phyloP scores from a whole-genome alignment of 495 filamentous ascomycete genomes.

The Talaromyces ruber region DNA sequence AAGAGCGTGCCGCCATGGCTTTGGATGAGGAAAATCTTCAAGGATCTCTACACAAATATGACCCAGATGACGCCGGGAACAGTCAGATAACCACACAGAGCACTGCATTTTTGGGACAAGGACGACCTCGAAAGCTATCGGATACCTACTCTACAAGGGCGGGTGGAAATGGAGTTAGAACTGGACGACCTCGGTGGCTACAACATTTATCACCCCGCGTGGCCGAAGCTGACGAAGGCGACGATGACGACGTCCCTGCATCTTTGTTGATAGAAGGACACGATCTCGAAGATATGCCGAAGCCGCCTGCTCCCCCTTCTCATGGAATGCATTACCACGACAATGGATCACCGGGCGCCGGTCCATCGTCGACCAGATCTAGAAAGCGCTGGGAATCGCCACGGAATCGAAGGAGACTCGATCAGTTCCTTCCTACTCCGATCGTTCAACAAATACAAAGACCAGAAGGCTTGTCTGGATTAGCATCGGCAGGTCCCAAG shows the following conservation, averaged over 20 bases:
- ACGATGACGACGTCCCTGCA: slow-evolving; percentile 82
- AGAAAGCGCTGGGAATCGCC: slow-evolving; percentile 60
- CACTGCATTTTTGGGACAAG: slow-evolving; percentile 27
- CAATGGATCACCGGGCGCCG: slow-evolving; percentile 31
- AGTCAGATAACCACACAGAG: slow-evolving; percentile 54
- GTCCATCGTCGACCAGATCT: slow-evolving; percentile 42
- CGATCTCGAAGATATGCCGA: slow-evolving; percentile 27
- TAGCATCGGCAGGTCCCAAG: slow-evolving; percentile 55
- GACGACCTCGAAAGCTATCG: slow-evolving; percentile 9
- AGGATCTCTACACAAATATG: slow-evolving; percentile 59
- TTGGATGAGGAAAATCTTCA: slow-evolving; percentile 62
- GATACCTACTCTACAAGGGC: slow-evolving; percentile 10
- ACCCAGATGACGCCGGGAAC: slow-evolving; percentile 59
- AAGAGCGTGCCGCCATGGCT: slow-evolving; percentile 58
- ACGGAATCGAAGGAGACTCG: slow-evolving; percentile 52
- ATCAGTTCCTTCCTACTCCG: slow-evolving; percentile 17
- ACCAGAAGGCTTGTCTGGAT: slow-evolving; percentile 16
- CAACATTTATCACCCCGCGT: slow-evolving; percentile 19
- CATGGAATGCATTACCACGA: slow-evolving; percentile 21
- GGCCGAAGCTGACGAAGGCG: slow-evolving; percentile 54
- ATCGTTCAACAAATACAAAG: slow-evolving; percentile 9
- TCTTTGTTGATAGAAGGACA: slow-evolving; percentile 74
- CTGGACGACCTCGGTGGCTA: slow-evolving; percentile 26
- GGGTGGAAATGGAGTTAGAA: slow-evolving; percentile 21
- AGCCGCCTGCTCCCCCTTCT: slow-evolving; percentile 25